These are phyloP conservation scores for Globisporangium middletonii DNA, from an alignment of 352 stramenopile species.

Conservation along the genomic window DNA sequence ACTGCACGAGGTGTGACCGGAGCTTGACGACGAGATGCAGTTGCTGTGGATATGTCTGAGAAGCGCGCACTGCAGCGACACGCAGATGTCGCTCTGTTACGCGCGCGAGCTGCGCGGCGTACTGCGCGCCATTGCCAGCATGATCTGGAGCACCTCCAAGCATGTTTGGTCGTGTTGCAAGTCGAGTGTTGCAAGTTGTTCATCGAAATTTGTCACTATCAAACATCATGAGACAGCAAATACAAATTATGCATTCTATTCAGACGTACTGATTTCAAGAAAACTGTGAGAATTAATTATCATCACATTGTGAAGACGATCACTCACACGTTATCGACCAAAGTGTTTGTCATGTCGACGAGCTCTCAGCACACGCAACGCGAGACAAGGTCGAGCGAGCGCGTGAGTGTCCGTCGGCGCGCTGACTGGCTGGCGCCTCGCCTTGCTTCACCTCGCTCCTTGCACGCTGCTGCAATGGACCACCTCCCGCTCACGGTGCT, in stretches of 20 bases:
- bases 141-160: not conserved
- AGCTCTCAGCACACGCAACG: too few species aligned
- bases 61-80: slow-evolving; percentile 15
- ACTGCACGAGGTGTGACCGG: slow-evolving; percentile 38
- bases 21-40: slow-evolving; percentile 34
- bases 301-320: too few species aligned
- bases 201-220: too few species aligned
- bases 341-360: too few species aligned
- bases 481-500: slow-evolving; percentile 44
- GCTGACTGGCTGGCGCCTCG: not conserved
- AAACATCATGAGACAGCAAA: too few species aligned
- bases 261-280: too few species aligned
- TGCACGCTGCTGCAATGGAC: slow-evolving; percentile 40
- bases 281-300: not conserved
- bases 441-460: too few species aligned
- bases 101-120: slow-evolving; percentile 27
- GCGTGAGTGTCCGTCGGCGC: not conserved
- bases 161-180: not conserved
- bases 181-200: too few species aligned
- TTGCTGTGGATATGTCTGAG: not conserved
- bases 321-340: too few species aligned
- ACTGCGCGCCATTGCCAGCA: not conserved
- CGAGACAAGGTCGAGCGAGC: too few species aligned
- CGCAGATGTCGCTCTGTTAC: slow-evolving; percentile 31
- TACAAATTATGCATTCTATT: too few species aligned